Evolutionary conservation across 805 yeast genomes (phyloP).

Genomic region (Yarrowia porcina): DNA sequence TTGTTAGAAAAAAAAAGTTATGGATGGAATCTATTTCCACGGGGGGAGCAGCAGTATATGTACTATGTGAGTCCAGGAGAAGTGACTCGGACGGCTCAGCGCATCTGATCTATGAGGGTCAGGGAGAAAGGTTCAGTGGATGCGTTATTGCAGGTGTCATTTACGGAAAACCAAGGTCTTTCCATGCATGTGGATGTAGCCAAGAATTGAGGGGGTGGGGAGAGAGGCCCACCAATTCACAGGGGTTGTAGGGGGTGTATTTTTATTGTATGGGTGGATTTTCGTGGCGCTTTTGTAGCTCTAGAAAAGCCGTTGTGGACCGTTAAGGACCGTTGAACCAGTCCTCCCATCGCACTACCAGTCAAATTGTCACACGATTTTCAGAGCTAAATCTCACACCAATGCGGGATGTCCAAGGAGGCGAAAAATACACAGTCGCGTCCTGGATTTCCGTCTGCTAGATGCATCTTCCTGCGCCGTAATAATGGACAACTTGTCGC

Average conservation of each 20-base stretch:
- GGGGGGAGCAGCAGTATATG: background rate
- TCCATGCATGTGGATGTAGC: constrained; percentile 17
- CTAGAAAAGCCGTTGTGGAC: background rate
- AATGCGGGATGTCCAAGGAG: background rate
- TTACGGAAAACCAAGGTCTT: background rate
- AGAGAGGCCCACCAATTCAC: background rate
- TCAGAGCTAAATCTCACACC: background rate
- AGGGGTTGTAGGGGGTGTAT: background rate
- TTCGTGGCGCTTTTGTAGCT: too few relatives aligned
- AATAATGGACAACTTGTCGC: background rate
- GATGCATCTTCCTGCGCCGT: background rate
- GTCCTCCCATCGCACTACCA: background rate
- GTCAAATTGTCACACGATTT: too few relatives aligned
- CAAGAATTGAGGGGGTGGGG: constrained; percentile 24
- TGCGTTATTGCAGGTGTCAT: constrained; percentile 10
- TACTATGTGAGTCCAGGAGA: background rate
- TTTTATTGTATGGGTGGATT: background rate
- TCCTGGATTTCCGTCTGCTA: background rate
- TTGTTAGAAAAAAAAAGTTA: background rate
- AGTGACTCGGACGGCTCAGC: background rate
- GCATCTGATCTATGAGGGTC: background rate
- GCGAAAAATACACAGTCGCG: background rate
- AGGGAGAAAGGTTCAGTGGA: constrained; percentile 6
- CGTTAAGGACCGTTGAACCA: background rate
- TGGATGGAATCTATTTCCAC: background rate